These are phyloP conservation scores for Phialemoniopsis sp. DNA, from an alignment of 2,329 filamentous ascomycete genomes.

Conservation along the genomic window DNA sequence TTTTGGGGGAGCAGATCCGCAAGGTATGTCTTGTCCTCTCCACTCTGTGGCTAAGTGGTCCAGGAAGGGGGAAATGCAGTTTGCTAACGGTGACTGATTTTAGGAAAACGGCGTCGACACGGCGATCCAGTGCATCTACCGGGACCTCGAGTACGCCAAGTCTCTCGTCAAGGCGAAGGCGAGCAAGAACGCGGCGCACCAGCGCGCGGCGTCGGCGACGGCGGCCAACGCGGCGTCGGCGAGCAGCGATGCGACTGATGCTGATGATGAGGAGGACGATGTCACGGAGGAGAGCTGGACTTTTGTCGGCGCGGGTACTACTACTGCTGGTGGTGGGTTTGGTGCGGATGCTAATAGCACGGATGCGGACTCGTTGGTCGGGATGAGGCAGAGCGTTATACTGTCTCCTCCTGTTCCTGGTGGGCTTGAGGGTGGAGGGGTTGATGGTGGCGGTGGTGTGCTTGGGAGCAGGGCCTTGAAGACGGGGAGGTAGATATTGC, in stretches of 20 bases:
- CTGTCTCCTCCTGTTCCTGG: too few relatives aligned
- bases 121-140: conserved; percentile 89
- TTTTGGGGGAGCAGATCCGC: conserved; percentile 83
- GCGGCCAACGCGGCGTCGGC: conserved; percentile 9
- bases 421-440: too few relatives aligned
- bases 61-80: too few relatives aligned
- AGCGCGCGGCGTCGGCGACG: conserved; percentile 5
- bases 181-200: conserved; percentile 38
- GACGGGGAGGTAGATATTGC: too few relatives aligned
- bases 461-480: too few relatives aligned
- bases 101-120: conserved; percentile 87
- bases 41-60: neutral
- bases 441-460: too few relatives aligned
- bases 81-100: neutral
- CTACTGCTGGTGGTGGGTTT: too few relatives aligned
- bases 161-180: conserved; percentile 69
- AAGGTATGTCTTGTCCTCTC: conserved; percentile 53
- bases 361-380: too few relatives aligned
- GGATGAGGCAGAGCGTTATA: too few relatives aligned
- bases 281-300: conserved; percentile 87
- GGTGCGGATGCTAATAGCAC: too few relatives aligned
- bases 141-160: conserved; percentile 89
- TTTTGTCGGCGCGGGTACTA: conserved; percentile 62
- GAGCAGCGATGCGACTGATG: conserved; percentile 21
- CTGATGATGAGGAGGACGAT: conserved; percentile 47